Base-by-base conservation (phyloP, 1,139 yeast genomes). In the Magnusiomyces tetraspermus region DNA sequence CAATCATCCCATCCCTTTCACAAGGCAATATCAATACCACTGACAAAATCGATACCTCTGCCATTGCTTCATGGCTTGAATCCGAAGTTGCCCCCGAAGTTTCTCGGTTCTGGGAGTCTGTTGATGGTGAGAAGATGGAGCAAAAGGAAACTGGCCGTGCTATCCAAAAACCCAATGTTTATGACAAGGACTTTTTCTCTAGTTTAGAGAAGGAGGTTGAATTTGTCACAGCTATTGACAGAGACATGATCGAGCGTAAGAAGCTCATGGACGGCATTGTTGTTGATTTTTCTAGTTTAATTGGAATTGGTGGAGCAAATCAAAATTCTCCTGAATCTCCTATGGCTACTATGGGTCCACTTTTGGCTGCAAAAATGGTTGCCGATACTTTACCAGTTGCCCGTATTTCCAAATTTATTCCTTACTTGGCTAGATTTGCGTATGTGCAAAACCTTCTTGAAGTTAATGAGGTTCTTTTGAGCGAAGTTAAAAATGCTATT, bases 321-420 rank as follows among this genome's bases (percentile, higher is more conserved):
- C 45, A 8, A 24, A 42, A 22, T 24, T 15, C 19, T 19, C 26
- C 24, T 24, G 28, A 21, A n/a, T 31, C 40, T 17, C 48, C 40
- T 2, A 45, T 45, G 48, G 28, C 48, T 22, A 45, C 48, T n/a
- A 45, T 45, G 48, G 48, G 48, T 24, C 48, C 48, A 13, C 40
- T 45, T 22, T 23, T 45, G 4, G 48, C 48, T 8, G 48, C 48
- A 2, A 45, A 45, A 33, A 45, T 45, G 48, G 48, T 45, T 22
- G 22, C 48, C 10, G 48, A 45, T 21, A 45, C 48, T 21, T 41
- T 45, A 22, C 48, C 48, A 21, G 28, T 45, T 26, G 33, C 48
- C n/a, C 40, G 24, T 28, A 45, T 45, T 23, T 31, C 41, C 15
- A 21, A 33, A 21, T 45, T 45, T 21, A 45, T 45, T 33, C 48